phyloP scores from a whole-genome alignment of 2,329 filamentous ascomycete species.

The Dactylellina parvicollis region DNA sequence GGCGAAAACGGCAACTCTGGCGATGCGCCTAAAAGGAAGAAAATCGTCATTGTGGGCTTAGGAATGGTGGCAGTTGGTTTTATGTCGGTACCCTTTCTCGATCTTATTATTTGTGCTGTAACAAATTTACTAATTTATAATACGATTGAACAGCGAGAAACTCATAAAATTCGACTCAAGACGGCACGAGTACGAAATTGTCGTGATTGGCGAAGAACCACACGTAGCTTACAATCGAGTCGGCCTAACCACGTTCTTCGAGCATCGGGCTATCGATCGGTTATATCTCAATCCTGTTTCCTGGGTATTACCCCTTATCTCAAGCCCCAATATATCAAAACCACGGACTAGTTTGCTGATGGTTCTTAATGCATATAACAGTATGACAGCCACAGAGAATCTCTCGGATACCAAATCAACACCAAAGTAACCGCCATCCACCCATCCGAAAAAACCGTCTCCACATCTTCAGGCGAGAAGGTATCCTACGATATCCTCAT shows the following conservation, averaged over 20 bases:
- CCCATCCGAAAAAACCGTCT: conserved; percentile 72
- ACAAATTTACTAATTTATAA: background rate
- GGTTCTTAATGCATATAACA: conserved; percentile 36
- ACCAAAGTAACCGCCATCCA: conserved; percentile 76
- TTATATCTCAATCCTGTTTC: conserved; percentile 85
- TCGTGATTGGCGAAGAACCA: conserved; percentile 86
- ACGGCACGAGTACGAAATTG: conserved; percentile 78
- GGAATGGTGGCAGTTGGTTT: conserved; percentile 87
- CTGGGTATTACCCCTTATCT: conserved; percentile 72
- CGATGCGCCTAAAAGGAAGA: conserved; percentile 17
- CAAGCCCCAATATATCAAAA: background rate
- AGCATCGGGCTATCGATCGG: conserved; percentile 83
- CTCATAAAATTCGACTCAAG: conserved; percentile 83
- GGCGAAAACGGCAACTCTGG: background rate
- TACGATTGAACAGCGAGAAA: conserved; percentile 74
- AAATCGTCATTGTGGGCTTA: conserved; percentile 28
- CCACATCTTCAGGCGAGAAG: conserved; percentile 74
- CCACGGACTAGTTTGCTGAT: background rate
- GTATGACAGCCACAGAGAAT: conserved; percentile 58
- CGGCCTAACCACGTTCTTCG: conserved; percentile 87
- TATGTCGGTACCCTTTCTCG: conserved; percentile 70
- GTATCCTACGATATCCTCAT: conserved; percentile 83
- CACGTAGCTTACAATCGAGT: conserved; percentile 92
- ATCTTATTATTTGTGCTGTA: background rate
- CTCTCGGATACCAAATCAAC: conserved; percentile 79